Percentiles rank a stretch among this genome's conserved stretches.
Conservation (phyloP, 2,329 filamentous ascomycete species). For the Colletotrichum zoysiae region DNA sequence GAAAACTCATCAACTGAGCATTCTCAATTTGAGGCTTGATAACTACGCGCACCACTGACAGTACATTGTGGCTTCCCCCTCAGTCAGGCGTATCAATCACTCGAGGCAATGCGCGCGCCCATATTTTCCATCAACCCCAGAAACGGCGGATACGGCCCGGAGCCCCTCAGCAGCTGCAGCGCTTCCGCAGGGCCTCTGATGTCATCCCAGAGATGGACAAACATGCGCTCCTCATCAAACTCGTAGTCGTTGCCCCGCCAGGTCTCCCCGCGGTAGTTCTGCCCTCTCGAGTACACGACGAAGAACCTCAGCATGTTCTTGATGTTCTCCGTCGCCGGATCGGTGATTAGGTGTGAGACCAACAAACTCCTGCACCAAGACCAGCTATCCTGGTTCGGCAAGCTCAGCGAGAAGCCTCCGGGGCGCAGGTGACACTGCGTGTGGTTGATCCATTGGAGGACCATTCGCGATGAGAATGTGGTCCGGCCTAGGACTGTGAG, state of each 20-base stretch:
- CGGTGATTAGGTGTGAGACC: background rate
- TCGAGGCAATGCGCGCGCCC: background rate
- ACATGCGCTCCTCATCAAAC: conserved; percentile 18
- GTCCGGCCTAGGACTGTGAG: conserved; percentile 16
- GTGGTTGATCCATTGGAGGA: conserved; percentile 8
- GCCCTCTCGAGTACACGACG: background rate
- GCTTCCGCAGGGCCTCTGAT: conserved; percentile 9
- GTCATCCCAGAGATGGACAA: conserved; percentile 14
- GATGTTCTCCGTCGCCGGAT: conserved; percentile 1
- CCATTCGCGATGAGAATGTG: background rate
- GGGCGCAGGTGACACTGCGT: conserved; percentile 5
- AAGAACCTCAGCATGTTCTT: conserved; percentile 12
- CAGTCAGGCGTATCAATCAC: background rate
- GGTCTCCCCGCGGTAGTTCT: too few species aligned
- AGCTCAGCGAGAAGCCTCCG: conserved; percentile 14
- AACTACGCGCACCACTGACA: too few species aligned
- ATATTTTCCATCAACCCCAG: background rate
- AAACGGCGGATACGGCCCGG: conserved; percentile 11
- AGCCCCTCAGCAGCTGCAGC: conserved; percentile 3
- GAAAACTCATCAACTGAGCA: background rate
- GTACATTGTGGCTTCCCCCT: too few species aligned
- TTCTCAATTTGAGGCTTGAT: background rate
- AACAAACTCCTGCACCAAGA: background rate
- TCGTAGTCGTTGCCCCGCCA: conserved; percentile 12
- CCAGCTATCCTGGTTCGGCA: conserved; percentile 8